Base-by-base conservation (phyloP, 768 basidiomycete species). In the Phylloporus arenicola region DNA sequence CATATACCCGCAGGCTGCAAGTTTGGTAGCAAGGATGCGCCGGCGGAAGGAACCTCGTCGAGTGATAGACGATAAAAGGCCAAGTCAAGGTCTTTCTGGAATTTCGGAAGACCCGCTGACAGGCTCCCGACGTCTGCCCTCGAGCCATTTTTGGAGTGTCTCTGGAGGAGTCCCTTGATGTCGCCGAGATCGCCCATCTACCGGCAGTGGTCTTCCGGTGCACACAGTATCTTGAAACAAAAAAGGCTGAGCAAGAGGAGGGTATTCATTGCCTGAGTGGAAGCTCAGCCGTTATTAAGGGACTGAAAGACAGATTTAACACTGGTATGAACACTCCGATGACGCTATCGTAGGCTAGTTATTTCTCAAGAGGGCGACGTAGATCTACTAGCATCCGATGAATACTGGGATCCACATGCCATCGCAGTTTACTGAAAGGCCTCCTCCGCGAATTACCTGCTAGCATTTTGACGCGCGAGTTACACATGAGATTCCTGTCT, bases 361-460 rank as follows among this genome's bases (percentile, higher is more conserved):
- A 51, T 44, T 43, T 40, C 39, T 63, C 41, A 60, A 93, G 96
- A 99, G 75, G 95, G 94, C n/a, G 96, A 99, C 68, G 78, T 97
- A 49, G 86, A 97, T 65, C 77, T 99, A 11, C 73, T 95, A 33
- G 82, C 79, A 33, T 82, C 85, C 9, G 90, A 92, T 65, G 94
- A 96, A 62, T 90, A 86, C 60, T 96, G 91, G 88, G 96, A 99
- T 71, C 92, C 92, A 39, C 94, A 99, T 67, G 96, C 96, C 33
- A 89, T 99, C 53, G 88, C 96, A 43, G 95, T 4, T 75, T 99
- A 54, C 75, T 99, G 53, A 99, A 99, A 73, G 80, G 82, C 47
- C 98, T 86, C 72, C 72, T 99, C 59, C 86, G 96, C 51, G 96
- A 99, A 59, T 71, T 99, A 29, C 95, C 96, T 39, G 83, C 85